Conservation (phyloP, 345 rosid genomes). For the Populus ilicifolia region DNA sequence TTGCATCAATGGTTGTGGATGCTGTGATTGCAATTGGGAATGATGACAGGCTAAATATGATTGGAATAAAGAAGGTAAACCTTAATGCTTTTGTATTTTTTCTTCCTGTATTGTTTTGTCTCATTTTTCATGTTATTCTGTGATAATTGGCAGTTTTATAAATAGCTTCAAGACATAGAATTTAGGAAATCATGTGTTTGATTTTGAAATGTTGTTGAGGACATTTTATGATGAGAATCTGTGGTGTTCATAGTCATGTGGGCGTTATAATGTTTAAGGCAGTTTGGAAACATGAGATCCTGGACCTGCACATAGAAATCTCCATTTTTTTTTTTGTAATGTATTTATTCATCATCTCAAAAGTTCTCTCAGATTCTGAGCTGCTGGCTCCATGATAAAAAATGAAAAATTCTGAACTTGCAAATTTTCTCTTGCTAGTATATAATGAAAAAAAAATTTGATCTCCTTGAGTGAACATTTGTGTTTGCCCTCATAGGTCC, state of each 20-base stretch:
- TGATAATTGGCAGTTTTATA: not conserved
- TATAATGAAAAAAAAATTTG: not conserved
- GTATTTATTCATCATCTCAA: not conserved
- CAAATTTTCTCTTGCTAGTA: not conserved
- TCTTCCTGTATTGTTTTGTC: too few relatives aligned
- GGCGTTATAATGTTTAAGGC: not conserved
- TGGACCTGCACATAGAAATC: not conserved
- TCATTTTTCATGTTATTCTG: not conserved
- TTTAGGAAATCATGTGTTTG: not conserved
- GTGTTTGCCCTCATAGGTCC: constrained; percentile 50
- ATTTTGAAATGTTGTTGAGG: not conserved
- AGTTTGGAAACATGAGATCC: not conserved
- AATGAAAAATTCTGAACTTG: not conserved
- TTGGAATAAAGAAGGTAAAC: constrained; percentile 87
- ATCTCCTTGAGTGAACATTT: not conserved
- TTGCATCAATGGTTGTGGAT: constrained; percentile 90
- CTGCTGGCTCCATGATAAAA: not conserved
- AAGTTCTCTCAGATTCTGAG: not conserved
- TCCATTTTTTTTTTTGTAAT: too few relatives aligned
- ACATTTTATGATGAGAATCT: not conserved
- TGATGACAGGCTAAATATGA: constrained; percentile 84
- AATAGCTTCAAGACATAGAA: not conserved
- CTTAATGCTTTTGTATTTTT: not conserved
- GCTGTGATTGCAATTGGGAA: constrained; percentile 80
- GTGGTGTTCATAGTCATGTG: not conserved